A percentile compares a stretch with the other conserved stretches of the same genome.
Conservation (phyloP, 2,329 filamentous ascomycete species). For the Aspergillus ruber region DNA sequence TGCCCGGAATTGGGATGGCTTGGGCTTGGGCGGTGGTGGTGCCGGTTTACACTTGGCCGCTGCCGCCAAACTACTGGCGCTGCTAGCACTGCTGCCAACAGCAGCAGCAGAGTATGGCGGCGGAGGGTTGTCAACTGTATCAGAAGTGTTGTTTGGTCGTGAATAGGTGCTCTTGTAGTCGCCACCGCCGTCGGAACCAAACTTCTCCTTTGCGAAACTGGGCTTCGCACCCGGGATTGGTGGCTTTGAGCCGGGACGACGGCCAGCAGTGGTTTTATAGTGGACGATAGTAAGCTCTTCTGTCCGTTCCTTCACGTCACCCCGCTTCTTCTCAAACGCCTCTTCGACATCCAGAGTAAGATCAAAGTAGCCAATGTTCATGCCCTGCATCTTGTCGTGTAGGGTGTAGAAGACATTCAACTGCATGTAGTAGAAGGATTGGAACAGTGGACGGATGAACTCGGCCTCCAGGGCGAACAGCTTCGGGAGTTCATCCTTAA, state of each 20-base stretch:
- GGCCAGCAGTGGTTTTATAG: slow-evolving; percentile 78
- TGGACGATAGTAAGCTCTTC: slow-evolving; percentile 80
- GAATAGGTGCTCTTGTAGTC: slow-evolving; percentile 26
- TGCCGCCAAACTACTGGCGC: slow-evolving; percentile 41
- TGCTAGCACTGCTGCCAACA: slow-evolving; percentile 18
- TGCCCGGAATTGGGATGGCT: slow-evolving; percentile 66
- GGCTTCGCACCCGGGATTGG: slow-evolving; percentile 23
- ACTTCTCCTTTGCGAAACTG: slow-evolving; percentile 21
- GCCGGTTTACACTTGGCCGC: slow-evolving; percentile 62
- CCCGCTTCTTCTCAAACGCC: slow-evolving; percentile 81
- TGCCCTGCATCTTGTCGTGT: slow-evolving; percentile 94
- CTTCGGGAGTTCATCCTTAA: slow-evolving; percentile 92
- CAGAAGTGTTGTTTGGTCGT: slow-evolving; percentile 29
- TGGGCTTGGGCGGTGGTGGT: slow-evolving; percentile 69
- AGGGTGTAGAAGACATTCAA: slow-evolving; percentile 98
- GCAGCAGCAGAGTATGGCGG: slow-evolving; percentile 59
- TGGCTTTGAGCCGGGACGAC: slow-evolving; percentile 27
- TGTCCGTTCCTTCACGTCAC: slow-evolving; percentile 78
- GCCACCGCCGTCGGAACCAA: slow-evolving; percentile 22
- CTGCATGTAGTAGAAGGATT: slow-evolving; percentile 99
- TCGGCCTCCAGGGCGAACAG: slow-evolving; percentile 84
- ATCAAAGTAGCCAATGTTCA: slow-evolving; percentile 97
- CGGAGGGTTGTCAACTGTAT: slow-evolving; percentile 55
- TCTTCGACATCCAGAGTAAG: slow-evolving; percentile 85
- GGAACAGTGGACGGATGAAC: slow-evolving; percentile 95